Conservation (phyloP, 2,329 filamentous ascomycete species). For the Fusarium sp. region DNA sequence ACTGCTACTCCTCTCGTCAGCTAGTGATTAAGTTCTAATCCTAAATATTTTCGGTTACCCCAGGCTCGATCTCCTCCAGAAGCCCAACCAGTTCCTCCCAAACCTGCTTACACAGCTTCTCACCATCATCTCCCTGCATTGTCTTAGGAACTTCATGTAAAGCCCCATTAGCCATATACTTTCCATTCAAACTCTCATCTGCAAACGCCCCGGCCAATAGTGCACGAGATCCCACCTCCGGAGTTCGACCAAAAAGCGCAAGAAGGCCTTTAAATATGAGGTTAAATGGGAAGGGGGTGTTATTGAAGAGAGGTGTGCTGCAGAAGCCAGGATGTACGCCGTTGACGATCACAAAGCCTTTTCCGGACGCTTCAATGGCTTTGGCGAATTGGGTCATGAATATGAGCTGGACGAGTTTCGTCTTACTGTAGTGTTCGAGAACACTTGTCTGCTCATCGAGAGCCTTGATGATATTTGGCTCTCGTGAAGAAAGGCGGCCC, state of each 20-base stretch:
- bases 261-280: conserved; percentile 29
- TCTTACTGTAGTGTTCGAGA: conserved; percentile 45
- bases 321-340: conserved; percentile 57
- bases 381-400: conserved; percentile 51
- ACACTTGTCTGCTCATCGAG: conserved; percentile 46
- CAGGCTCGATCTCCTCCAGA: conserved; percentile 58
- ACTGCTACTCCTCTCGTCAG: neutral
- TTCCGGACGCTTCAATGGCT: conserved; percentile 47
- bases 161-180: conserved; percentile 54
- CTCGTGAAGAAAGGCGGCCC: conserved; percentile 53
- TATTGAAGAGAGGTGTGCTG: conserved; percentile 55
- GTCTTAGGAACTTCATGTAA: conserved; percentile 40
- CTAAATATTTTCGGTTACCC: conserved; percentile 52
- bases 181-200: conserved; percentile 55
- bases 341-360: conserved; percentile 55
- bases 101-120: conserved; percentile 51
- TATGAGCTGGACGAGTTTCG: conserved; percentile 51
- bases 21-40: fast-evolving
- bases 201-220: conserved; percentile 55
- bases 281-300: conserved; percentile 48
- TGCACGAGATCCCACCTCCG: conserved; percentile 57
- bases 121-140: conserved; percentile 54
- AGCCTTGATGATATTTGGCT: conserved; percentile 51
- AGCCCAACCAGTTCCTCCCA: conserved; percentile 59
- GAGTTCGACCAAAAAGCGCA: conserved; percentile 50